Evolutionary conservation across 441 rosid genomes (phyloP), one percentile per base, ranked within the genome.

Genomic region (Jatropha multifida): DNA sequence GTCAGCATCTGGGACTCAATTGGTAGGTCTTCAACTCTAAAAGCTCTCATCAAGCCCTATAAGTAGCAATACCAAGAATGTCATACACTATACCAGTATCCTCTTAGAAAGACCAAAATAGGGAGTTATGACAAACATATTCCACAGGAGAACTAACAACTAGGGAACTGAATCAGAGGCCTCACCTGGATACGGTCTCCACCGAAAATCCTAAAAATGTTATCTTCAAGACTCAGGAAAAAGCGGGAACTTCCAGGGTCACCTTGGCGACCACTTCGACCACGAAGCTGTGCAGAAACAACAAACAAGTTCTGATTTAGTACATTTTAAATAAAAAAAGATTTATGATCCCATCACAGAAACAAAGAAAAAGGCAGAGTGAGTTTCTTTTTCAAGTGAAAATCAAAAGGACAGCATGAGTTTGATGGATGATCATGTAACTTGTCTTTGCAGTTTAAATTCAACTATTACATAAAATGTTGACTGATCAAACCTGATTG

Each of bases 221-320:
- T 95, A 84, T 95, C 99, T 87, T 95, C 99, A 74, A 93, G 98
- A 87, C 98, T 93, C 41, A 90, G 88, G 85, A 95, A 95, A 83
- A 93, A 93, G 76, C 97, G 97, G 58, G 99, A 95, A 84, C 99
- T 88, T 81, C 99, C 99, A 75, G 99, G 99, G 82, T 92, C 99
- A 60, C 98, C 99, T 81, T 95, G 99, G 75, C 99, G 88, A 68
- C 99, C 98, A 88, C 90, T 90, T 80, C 97, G 83, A 52, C 98
- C 98, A 69, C 99, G 97, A 71, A 95, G 87, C 99, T 95, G 84
- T 48, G 74, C 71, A 79, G 59, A 69, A 42, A 79, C 8, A 48
- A 51, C 68, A 77, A 23, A 42, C 68, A 66, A 73, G 54, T 56
- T 67, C 41, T 60, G 65, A 48, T 77, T 78, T 32, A 68, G 59